Base-by-base conservation (phyloP, 768 basidiomycete species). In the Rhizopogon vesiculosus region DNA sequence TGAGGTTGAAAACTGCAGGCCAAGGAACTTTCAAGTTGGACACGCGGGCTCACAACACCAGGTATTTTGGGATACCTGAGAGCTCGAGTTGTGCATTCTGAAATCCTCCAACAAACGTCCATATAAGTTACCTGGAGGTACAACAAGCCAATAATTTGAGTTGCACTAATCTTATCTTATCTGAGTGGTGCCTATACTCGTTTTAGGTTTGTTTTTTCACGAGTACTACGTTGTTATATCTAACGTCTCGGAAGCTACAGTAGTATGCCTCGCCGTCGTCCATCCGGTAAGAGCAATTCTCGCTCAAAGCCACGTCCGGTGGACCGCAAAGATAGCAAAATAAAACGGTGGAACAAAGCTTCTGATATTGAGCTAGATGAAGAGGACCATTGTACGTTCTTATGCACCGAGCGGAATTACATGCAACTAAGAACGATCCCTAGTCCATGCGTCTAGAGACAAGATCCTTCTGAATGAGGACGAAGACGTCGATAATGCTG, bases 371-470 rank as follows among this genome's bases (percentile, higher is more conserved):
- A 85, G 9, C 65, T 88, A 59, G 89, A 92, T 61, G 86, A 85
- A 61, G 87, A 90, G 65, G 90, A 92, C 66, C 78, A 85, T 64
- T 91, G 90, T 91, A 63, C 59, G 86, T 76, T 49, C 45, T 54
- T 42, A 38, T 38, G 22, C 5, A 3, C 46, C 19, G 85, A 85
- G 9, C 65, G 87, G 58, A 87, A 91, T 61, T 86, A 84, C 61
- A 87, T 90, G 65, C 89, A 91, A 65, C 78, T 85, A 64, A 91
- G 89, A 90, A 63, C 56, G 84, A 76, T 51, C 44, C 52, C 43
- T 60, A 93, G 91, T 92, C 65, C 89, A 91, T 66, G 72, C 77
- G 1, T 82, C 84, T 29, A 79, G 82, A 52, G 93, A 97, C 65
- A 82, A 81, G 64, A 88, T 96, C 56, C 74, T 90, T 5, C 75